Percentiles rank a stretch among this genome's conserved stretches.
phyloP scores from a whole-genome alignment of 2,329 filamentous ascomycete genomes.

The Aspergillus brasiliensis region DNA sequence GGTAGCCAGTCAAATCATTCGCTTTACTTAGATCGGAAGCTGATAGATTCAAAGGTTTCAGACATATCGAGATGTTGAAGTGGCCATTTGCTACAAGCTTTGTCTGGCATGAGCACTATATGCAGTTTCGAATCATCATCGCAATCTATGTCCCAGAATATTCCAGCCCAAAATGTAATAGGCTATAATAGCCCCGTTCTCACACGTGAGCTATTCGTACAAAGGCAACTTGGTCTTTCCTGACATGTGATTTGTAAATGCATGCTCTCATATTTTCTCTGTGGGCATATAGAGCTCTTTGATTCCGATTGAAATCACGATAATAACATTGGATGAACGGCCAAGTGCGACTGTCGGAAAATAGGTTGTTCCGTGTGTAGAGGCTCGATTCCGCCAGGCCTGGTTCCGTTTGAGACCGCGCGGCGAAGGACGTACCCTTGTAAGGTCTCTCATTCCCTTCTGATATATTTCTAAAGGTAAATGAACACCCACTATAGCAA shows the following conservation, averaged over 20 bases:
- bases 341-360: not conserved
- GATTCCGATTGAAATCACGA: no score
- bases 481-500: not conserved
- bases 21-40: not conserved
- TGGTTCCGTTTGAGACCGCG: not conserved
- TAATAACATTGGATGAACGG: not conserved
- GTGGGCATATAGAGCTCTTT: no score
- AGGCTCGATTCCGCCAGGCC: not conserved
- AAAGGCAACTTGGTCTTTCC: no score
- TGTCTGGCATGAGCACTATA: not conserved
- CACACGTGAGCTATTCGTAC: no score
- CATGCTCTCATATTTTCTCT: no score
- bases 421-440: not conserved
- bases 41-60: not conserved
- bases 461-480: not conserved
- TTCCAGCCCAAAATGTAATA: no score
- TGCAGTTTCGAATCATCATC: not conserved
- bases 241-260: no score
- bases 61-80: not conserved
- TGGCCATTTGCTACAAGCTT: not conserved
- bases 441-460: not conserved
- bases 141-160: no score
- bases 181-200: no score
- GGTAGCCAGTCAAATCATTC: not conserved
- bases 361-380: slow-evolving; percentile 12